Conservation (phyloP, 116 monocot genomes). For the Dioscorea cayenensis region DNA sequence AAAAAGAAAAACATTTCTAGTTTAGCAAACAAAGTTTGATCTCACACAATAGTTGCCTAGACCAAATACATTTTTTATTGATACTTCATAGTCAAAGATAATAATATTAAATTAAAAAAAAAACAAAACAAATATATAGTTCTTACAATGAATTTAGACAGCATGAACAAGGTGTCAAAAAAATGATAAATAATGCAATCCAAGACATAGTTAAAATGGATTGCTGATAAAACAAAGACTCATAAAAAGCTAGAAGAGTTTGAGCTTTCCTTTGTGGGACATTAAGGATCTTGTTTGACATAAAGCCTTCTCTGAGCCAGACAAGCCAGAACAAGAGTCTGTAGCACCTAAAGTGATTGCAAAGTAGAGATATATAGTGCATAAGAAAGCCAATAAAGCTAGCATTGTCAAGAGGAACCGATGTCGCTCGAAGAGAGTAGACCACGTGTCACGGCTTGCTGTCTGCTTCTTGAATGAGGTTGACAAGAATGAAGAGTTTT, state of each 20-base stretch:
- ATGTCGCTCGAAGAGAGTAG: constrained; percentile 57
- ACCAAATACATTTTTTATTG: too few relatives aligned
- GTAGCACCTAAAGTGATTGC: constrained; percentile 38
- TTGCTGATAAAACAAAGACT: too few relatives aligned
- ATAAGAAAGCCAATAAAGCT: constrained; percentile 57
- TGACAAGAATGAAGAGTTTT: constrained; percentile 25
- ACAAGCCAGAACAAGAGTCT: constrained; percentile 27
- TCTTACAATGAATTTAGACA: too few relatives aligned
- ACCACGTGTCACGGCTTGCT: constrained; percentile 57
- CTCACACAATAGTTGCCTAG: too few relatives aligned
- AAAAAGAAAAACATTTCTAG: too few relatives aligned
- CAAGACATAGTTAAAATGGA: too few relatives aligned
- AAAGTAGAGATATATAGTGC: constrained; percentile 87
- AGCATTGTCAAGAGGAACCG: constrained; percentile 80
- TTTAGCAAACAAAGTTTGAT: too few relatives aligned
- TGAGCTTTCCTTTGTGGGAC: constrained; percentile 20
- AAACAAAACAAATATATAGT: too few relatives aligned
- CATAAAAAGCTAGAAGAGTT: not conserved
- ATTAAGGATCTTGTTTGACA: constrained; percentile 26
- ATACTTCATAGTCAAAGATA: too few relatives aligned
- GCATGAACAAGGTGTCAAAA: too few relatives aligned
- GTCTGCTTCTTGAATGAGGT: constrained; percentile 28
- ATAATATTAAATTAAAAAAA: too few relatives aligned
- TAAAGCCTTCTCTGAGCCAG: constrained; percentile 25
- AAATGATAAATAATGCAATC: too few relatives aligned